A percentile compares a stretch with the other conserved stretches of the same genome.
These are phyloP conservation scores for Adansonia grandidieri DNA, from an alignment of 441 rosid species.

Conservation along the genomic window DNA sequence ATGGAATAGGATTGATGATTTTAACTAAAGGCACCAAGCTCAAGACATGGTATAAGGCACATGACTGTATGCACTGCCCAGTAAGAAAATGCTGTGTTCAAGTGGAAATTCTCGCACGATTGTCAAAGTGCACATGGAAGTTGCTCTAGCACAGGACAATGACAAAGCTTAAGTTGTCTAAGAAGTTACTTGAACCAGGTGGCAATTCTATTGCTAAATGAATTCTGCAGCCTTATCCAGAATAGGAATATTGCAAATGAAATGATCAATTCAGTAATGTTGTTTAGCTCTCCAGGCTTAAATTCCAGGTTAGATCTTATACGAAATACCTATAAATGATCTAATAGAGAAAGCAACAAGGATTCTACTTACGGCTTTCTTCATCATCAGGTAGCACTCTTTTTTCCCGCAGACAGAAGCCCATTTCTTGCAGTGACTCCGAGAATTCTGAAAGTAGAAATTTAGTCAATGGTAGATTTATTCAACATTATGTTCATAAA, in stretches of 20 bases:
- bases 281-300: neutral
- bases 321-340: slow-evolving; percentile 5
- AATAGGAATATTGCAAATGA: neutral
- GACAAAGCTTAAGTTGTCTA: slow-evolving; percentile 1
- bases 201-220: neutral
- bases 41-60: neutral
- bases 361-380: slow-evolving; percentile 68
- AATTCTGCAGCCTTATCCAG: neutral
- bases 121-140: neutral
- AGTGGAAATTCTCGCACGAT: neutral
- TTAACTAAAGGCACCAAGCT: neutral
- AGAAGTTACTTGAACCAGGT: slow-evolving; percentile 12
- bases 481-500: neutral
- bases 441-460: slow-evolving; percentile 75
- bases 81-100: neutral
- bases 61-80: neutral
- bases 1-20: neutral
- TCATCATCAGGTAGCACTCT: slow-evolving; percentile 64
- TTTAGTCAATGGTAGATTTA: slow-evolving; percentile 22
- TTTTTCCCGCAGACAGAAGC: slow-evolving; percentile 79
- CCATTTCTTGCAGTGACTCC: slow-evolving; percentile 94
- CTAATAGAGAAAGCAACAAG: neutral
- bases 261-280: neutral
- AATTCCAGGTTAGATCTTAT: slow-evolving; percentile 15
- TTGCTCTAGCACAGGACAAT: neutral